Evolutionary conservation across 2,329 filamentous ascomycete species (phyloP), one percentile per base, ranked within the genome.

Genomic region (Cadophora sp.): DNA sequence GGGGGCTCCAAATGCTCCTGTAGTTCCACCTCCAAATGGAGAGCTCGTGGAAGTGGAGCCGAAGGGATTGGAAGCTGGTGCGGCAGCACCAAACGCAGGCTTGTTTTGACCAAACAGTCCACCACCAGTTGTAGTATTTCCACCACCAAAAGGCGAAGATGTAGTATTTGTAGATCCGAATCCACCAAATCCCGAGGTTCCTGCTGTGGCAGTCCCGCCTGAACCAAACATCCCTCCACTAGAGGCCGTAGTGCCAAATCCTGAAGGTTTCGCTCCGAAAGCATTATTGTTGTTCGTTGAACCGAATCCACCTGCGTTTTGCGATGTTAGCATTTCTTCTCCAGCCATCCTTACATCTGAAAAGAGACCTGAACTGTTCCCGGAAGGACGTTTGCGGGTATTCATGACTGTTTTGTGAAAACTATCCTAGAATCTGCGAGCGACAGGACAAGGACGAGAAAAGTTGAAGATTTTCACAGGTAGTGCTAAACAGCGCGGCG

Each of bases 141-240:
- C 63, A 26, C 75, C 76, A 68, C 76, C 77, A 43, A 71, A 68
- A n/a, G 74, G 67, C 22, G 76, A 64, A 22, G 79, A 73, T 29
- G 79, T 73, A 48, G 66, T 53, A 48, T 77, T 75, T 22, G 73
- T 76, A 29, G 78, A 75, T 48, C 84, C 85, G 70, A 87, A 86
- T 26, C 85, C 75, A 56, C 76, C 79, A 66, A 80, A 82, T 9
- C 77, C 77, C 50, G 68, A 69, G 5, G 73, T 69, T 31, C 76
- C 77, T 26, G 81, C 72, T 24, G 77, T 77, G 51, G 75, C 70
- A 31, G 75, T 74, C 55, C 67, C 68, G 48, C 79, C 66, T 53
- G 86, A 86, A 72, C 90, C 90, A 71, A 91, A 79, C 31, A 84
- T 82, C 51, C 82, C 81, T 66, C 82, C 80, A 31, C 81, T 78